These are phyloP conservation scores for Crithidia sp. DNA, from an alignment of 208 protist genomes.

Conservation along the genomic window DNA sequence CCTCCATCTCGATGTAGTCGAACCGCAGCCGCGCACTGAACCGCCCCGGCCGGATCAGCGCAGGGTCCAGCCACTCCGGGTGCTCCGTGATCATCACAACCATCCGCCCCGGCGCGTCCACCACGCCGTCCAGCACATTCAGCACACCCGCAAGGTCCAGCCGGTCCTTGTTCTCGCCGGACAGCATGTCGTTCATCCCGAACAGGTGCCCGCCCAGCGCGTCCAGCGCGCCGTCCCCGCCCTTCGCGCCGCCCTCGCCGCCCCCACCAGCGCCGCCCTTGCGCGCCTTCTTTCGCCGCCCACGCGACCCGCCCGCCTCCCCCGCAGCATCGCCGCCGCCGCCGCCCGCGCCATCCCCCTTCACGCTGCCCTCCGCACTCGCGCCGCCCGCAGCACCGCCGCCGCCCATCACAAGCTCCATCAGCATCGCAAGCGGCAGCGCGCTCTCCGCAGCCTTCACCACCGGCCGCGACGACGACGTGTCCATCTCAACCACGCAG, in stretches of 20 bases:
- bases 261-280: neutral
- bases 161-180: slow-evolving; percentile 45
- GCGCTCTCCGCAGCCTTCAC: slow-evolving; percentile 10
- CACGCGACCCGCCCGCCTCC: neutral
- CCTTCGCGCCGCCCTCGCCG: slow-evolving; percentile 3
- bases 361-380: neutral
- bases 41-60: slow-evolving; percentile 87
- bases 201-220: slow-evolving; percentile 13
- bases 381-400: slow-evolving; percentile 1
- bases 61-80: slow-evolving; percentile 87
- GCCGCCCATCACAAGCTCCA: slow-evolving; percentile 22
- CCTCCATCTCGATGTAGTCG: slow-evolving; percentile 68
- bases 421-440: slow-evolving; percentile 27
- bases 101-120: slow-evolving; percentile 87
- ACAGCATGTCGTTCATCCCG: slow-evolving; percentile 17
- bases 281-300: neutral
- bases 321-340: neutral
- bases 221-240: neutral
- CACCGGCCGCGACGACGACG: slow-evolving; percentile 26
- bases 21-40: slow-evolving; percentile 75
- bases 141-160: slow-evolving; percentile 88
- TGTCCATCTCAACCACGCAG: slow-evolving; percentile 32
- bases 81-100: slow-evolving; percentile 89
- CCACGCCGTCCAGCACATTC: slow-evolving; percentile 91
- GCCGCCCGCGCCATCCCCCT: neutral